Percentiles rank a stretch among this genome's conserved stretches.
These are phyloP conservation scores for Daldinia decipiens DNA, from an alignment of 495 filamentous ascomycete species.

Conservation along the genomic window DNA sequence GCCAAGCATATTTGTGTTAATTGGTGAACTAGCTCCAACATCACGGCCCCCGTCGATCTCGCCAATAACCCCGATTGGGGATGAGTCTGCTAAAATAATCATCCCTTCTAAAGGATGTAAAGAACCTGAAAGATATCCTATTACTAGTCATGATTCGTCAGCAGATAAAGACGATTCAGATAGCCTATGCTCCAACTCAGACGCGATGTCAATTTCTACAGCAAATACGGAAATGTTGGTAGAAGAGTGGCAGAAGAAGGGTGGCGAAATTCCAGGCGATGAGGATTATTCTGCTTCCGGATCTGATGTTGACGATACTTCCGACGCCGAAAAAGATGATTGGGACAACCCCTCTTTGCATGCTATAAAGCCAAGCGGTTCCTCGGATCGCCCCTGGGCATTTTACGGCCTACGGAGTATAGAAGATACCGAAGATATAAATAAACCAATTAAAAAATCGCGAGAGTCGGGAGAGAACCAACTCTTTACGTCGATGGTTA, in stretches of 20 bases:
- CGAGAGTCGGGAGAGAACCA: background rate
- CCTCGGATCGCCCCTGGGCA: conserved; percentile 34
- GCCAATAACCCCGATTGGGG: conserved; percentile 16
- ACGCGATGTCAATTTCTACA: conserved; percentile 6
- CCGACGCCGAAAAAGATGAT: conserved; percentile 23
- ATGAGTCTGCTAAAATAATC: background rate
- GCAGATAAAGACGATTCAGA: conserved; percentile 16
- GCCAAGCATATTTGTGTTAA: background rate
- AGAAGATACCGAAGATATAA: background rate
- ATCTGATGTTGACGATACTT: conserved; percentile 28
- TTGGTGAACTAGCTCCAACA: background rate
- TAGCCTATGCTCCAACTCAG: conserved; percentile 8
- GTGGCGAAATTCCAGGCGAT: conserved; percentile 40
- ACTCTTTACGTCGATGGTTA: background rate
- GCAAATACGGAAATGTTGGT: conserved; percentile 31
- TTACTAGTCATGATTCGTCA: background rate
- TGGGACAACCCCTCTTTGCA: conserved; percentile 14
- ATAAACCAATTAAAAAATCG: background rate
- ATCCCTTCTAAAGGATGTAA: background rate
- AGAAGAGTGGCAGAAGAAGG: conserved; percentile 27
- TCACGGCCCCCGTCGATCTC: conserved; percentile 9
- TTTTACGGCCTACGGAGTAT: conserved; percentile 36
- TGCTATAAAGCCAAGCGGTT: background rate
- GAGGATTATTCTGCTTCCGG: conserved; percentile 39
- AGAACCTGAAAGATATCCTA: too few species aligned